phyloP scores from a whole-genome alignment of 176 grass and related monocot genomes.

The Ensete ventricosum region DNA sequence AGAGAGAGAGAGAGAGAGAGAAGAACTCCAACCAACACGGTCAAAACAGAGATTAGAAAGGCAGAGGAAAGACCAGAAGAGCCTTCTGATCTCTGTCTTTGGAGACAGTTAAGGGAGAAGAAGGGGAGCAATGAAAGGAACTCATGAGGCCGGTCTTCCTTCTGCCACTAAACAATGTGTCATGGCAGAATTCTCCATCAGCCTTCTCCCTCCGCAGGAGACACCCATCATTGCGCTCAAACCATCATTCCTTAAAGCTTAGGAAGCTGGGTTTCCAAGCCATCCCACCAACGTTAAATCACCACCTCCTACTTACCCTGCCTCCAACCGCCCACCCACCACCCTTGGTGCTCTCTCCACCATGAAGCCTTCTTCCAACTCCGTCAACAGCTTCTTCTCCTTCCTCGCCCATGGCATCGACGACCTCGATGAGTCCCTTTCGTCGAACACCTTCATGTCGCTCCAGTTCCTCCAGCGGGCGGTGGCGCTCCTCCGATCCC shows the following conservation, averaged over 20 bases:
- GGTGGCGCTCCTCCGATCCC: constrained; percentile 36
- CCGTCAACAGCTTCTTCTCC: constrained; percentile 64
- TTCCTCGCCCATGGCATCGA: constrained; percentile 66
- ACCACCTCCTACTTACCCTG: neutral
- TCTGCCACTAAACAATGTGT: constrained; percentile 23
- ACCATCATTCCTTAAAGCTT: constrained; percentile 3
- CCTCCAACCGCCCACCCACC: constrained; percentile 18
- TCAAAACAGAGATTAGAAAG: neutral
- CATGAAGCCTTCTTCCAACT: constrained; percentile 28
- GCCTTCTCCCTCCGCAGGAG: constrained; percentile 48
- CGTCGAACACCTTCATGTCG: constrained; percentile 34
- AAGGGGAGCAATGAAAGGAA: constrained; percentile 26
- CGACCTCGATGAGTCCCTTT: constrained; percentile 37
- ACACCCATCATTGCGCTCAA: constrained; percentile 71
- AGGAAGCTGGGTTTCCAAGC: constrained; percentile 15
- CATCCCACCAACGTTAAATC: constrained; percentile 21
- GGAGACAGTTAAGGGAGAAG: neutral
- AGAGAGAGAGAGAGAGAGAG: too few relatives aligned
- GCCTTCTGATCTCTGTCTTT: neutral
- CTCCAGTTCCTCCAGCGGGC: constrained; percentile 40
- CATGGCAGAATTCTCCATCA: constrained; percentile 46
- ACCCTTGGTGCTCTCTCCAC: neutral
- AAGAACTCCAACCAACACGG: too few relatives aligned
- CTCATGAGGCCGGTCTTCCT: constrained; percentile 39
- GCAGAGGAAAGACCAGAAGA: neutral